Conservation (phyloP, 2,329 filamentous ascomycete genomes). For the Chaetomium sp. region DNA sequence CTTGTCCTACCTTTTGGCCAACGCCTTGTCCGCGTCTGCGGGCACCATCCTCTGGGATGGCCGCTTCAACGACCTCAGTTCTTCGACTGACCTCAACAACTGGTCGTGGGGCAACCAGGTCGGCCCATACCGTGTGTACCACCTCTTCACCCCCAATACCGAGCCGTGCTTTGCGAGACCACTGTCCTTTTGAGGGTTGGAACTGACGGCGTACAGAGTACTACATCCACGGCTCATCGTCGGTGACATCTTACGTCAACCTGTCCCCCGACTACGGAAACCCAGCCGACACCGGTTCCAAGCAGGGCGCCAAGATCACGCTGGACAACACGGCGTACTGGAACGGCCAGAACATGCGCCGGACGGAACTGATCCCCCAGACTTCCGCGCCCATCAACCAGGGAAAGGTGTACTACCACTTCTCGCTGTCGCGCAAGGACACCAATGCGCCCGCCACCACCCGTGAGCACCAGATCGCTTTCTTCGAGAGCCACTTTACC, state of each 20-base stretch:
- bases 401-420: conserved; percentile 68
- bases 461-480: conserved; percentile 60
- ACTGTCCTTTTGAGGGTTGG: too few relatives aligned
- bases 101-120: conserved; percentile 64
- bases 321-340: conserved; percentile 59
- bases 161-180: too few relatives aligned
- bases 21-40: conserved; percentile 19
- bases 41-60: conserved; percentile 50
- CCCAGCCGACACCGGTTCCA: conserved; percentile 53
- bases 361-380: conserved; percentile 68
- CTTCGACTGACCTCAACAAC: conserved; percentile 49
- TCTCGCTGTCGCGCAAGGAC: conserved; percentile 54
- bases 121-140: conserved; percentile 48
- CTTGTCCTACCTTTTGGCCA: conserved; percentile 18
- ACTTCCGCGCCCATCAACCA: conserved; percentile 57
- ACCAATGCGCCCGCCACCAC: conserved; percentile 54
- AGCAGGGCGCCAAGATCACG: conserved; percentile 62
- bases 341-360: conserved; percentile 66
- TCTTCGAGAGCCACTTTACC: conserved; percentile 66
- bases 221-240: conserved; percentile 62
- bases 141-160: background rate
- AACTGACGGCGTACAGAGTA: conserved; percentile 40
- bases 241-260: conserved; percentile 54
- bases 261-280: conserved; percentile 57
- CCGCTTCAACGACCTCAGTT: conserved; percentile 54